phyloP scores from a whole-genome alignment of 441 rosid genomes.

The Bruguiera hainesii region DNA sequence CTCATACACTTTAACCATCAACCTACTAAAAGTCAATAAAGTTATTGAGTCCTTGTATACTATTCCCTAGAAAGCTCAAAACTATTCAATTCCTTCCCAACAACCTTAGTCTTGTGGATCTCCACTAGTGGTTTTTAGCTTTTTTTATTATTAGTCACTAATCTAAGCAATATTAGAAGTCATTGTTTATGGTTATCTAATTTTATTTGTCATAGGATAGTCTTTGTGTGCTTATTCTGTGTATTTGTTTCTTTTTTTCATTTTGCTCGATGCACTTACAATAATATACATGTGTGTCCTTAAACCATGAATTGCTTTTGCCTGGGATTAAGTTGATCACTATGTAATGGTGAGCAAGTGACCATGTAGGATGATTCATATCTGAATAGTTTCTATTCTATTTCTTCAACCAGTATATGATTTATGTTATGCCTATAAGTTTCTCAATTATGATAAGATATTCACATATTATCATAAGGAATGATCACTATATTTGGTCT shows the following conservation, averaged over 20 bases:
- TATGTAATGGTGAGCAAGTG: background rate
- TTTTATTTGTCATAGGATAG: background rate
- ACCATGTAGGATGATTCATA: slow-evolving; percentile 6
- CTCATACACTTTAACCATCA: background rate
- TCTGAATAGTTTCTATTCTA: slow-evolving; percentile 22
- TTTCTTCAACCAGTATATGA: slow-evolving; percentile 14
- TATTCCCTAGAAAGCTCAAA: slow-evolving; percentile 23
- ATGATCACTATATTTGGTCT: slow-evolving; percentile 25
- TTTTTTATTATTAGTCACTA: slow-evolving; percentile 8
- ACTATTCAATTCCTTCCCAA: slow-evolving; percentile 11
- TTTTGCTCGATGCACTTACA: background rate
- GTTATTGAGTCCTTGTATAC: background rate
- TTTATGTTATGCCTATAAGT: background rate
- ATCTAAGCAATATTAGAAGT: slow-evolving; percentile 20
- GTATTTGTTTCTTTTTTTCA: background rate
- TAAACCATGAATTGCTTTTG: background rate
- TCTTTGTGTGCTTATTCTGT: background rate
- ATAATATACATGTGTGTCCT: background rate
- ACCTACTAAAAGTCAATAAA: too few relatives aligned
- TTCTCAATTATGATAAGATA: slow-evolving; percentile 20
- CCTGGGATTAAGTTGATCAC: slow-evolving; percentile 1
- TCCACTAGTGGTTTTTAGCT: slow-evolving; percentile 15
- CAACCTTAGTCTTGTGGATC: background rate
- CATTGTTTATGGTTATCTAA: slow-evolving; percentile 5
- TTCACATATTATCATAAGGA: slow-evolving; percentile 33